Conservation (phyloP, 2,329 filamentous ascomycete species). For the Aspergillus tubingensis region DNA sequence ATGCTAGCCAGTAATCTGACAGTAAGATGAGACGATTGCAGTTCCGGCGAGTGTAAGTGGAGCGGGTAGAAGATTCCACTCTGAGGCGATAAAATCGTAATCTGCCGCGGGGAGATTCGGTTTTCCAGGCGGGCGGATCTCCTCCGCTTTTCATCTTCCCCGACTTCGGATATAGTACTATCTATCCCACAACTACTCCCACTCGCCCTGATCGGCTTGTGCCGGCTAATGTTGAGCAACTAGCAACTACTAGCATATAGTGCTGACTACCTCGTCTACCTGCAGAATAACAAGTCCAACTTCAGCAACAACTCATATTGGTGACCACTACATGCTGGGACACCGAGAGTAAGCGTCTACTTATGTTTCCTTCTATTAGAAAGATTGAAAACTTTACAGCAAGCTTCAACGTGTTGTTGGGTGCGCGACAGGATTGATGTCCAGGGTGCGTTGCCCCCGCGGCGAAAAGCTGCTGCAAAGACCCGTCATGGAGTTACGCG, state of each 20-base stretch:
- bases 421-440: neutral
- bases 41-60: slow-evolving; percentile 1
- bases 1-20: neutral
- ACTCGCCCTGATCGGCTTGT: too few relatives aligned
- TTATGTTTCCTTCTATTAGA: neutral
- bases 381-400: neutral
- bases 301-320: neutral
- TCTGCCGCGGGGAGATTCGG: neutral
- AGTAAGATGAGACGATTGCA: neutral
- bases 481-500: neutral
- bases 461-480: neutral
- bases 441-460: neutral
- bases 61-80: slow-evolving; percentile 1
- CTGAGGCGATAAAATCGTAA: neutral
- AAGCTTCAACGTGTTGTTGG: neutral
- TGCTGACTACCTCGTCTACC: neutral
- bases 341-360: neutral
- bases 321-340: neutral
- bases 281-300: neutral
- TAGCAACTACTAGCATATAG: neutral
- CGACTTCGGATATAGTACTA: neutral
- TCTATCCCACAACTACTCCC: neutral
- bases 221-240: too few relatives aligned
- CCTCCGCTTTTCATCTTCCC: neutral
- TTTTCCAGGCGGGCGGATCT: neutral